Percentiles rank a stretch among this genome's conserved stretches.
Evolutionary conservation across 1,284 basidiomycete genomes (phyloP).

Genomic region (Ganoderma resinaceum): DNA sequence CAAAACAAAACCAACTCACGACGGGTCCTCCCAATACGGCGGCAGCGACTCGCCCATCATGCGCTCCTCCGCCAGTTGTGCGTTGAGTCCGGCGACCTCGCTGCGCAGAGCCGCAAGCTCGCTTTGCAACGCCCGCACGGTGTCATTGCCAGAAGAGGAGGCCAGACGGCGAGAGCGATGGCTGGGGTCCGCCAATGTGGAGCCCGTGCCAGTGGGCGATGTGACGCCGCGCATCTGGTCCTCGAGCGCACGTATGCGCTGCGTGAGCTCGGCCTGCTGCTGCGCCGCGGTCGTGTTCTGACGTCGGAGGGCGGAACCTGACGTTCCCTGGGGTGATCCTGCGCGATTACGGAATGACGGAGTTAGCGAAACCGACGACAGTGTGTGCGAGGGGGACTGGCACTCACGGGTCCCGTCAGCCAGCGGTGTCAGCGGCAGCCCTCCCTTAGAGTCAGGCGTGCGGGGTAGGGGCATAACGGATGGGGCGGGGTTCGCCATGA

Average conservation of each 20-base stretch:
- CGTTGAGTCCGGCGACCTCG: constrained; percentile 6
- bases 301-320: neutral
- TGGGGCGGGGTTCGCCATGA: neutral
- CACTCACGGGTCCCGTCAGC: neutral
- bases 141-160: neutral
- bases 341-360: neutral
- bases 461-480: neutral
- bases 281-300: neutral
- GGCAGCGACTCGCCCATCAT: constrained; percentile 3
- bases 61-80: constrained; percentile 3
- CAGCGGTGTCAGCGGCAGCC: neutral
- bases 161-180: neutral
- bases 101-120: constrained; percentile 9
- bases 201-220: neutral
- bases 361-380: neutral
- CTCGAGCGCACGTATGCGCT: constrained; percentile 12
- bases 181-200: neutral
- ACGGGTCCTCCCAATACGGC: neutral
- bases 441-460: neutral
- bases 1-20: neutral
- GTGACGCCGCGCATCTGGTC: constrained; percentile 7
- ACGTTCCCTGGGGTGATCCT: neutral
- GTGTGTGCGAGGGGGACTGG: neutral
- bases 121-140: neutral
- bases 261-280: neutral